Evolutionary conservation across 2,329 filamentous ascomycete species (phyloP), one percentile per base, ranked within the genome.

Genomic region (Neonectria sp.): DNA sequence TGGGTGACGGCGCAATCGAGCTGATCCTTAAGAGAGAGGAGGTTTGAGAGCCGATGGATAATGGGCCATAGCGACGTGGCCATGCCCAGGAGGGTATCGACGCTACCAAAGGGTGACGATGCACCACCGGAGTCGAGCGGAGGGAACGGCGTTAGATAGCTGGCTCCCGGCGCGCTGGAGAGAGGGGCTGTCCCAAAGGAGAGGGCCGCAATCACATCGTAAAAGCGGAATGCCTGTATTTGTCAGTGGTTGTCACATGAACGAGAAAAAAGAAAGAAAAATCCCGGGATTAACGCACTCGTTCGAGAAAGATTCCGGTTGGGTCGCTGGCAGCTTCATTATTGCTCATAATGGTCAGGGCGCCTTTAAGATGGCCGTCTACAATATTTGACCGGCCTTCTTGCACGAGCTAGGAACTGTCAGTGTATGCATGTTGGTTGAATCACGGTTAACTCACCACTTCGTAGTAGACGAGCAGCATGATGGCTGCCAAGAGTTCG

Each of bases 201-300:
- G 33, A 91, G 79, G 1, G 89, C 89, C 6, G 89, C 86, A 63
- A 91, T 91, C 25, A 91, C 89, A 74, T 91, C 89, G 78, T 91
- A 91, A 72, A 91, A 91, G 6, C 87, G 85, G 71, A 91, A 91
- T 2, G 89, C 88, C 89, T 91, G 61, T 33, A 35, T 29, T 11
- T 33, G 69, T 82, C 37, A 81, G 75, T 58, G 57, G 56, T 12
- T 48, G 48, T 37, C 58, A 62, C 37, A 27, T 21, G 15, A 43
- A 15, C 27, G 65, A 27, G 65, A 24, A 11, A 31, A 56, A 35
- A 4, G 13, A 6, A 8, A 12, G 27, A 5, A 12, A 21, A 11
- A 2, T 12, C 27, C 27, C 13, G 60, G 33, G 59, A 21, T 13
- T 52, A 31, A 76, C 80, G 63, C 80, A 90, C 89, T 15, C 89